Evolutionary conservation across 768 basidiomycete species (phyloP), one percentile per base, ranked within the genome.

Genomic region (Epithele typhae): DNA sequence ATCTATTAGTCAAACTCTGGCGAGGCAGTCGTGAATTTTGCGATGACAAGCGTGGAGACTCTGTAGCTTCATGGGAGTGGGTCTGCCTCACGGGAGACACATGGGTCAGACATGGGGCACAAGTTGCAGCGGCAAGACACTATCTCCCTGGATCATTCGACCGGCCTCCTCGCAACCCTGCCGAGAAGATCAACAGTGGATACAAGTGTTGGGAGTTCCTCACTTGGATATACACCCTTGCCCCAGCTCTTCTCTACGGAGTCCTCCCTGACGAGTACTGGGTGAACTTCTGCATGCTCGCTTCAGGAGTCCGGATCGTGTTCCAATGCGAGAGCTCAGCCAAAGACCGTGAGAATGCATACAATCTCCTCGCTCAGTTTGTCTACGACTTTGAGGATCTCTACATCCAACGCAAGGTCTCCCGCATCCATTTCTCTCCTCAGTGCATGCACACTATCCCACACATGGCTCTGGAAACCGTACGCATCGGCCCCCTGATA

Each of bases 101-200:
- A 0, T 77, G 75, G 74, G 58, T 54, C 5, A 33, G 24, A 2
- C 72, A 74, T 52, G 71, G 71, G 0, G 42, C 49, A 35, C 43
- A 25, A 0, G 69, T 75, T 15, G 68, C 62, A 0, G 48, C 36
- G 9, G 53, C 62, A 1, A 59, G 52, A 1, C 50, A 51, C 1
- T 72, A 64, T 43, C 53, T 74, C 15, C 71, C 71, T n/a, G 59
- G 62, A 0, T 71, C 65, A 0, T 73, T 72, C 56, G 65, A 73
- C 53, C 60, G 65, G 1, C 65, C 70, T 15, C 75, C 71, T 3
- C 63, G 69, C 0, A 69, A 76, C 44, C 60, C 60, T 14, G 68
- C 69, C 0, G 59, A 67, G 40, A 74, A 74, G 48, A 62, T 73
- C 41, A 51, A 63, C 0, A 61, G 55, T 22, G 61, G 64, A 0